phyloP scores from a whole-genome alignment of 768 basidiomycete species.

The Paxillus ammoniavirescens region DNA sequence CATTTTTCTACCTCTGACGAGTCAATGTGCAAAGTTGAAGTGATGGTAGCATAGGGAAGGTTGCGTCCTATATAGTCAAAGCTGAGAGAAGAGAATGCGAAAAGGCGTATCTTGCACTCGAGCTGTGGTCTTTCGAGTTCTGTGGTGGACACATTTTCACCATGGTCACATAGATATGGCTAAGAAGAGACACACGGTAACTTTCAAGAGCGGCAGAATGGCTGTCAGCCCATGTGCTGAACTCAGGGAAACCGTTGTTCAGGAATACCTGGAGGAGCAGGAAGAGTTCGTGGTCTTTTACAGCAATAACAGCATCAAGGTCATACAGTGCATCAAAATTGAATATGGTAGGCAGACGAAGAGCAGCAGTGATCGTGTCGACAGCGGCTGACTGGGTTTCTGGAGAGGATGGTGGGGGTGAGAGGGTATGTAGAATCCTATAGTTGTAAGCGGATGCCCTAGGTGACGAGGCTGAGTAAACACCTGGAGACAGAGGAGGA shows the following conservation, averaged over 20 bases:
- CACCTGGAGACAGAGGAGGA: background rate
- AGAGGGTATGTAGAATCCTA: conserved; percentile 57
- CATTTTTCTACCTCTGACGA: conserved; percentile 74
- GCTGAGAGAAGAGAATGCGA: conserved; percentile 75
- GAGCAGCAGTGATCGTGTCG: conserved; percentile 59
- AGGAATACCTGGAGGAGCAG: conserved; percentile 76
- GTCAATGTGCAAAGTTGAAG: conserved; percentile 63
- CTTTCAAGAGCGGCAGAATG: conserved; percentile 50
- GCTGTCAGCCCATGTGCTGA: conserved; percentile 54
- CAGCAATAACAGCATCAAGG: conserved; percentile 64
- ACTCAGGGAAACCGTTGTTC: conserved; percentile 59
- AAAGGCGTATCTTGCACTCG: conserved; percentile 76
- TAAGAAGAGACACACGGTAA: conserved; percentile 47
- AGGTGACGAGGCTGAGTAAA: conserved; percentile 1
- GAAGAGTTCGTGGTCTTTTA: conserved; percentile 70
- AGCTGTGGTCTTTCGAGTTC: conserved; percentile 58
- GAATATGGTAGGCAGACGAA: conserved; percentile 66
- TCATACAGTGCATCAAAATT: conserved; percentile 82
- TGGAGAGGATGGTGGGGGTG: conserved; percentile 54
- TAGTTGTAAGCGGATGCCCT: conserved; percentile 68
- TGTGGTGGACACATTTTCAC: conserved; percentile 21
- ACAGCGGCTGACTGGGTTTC: conserved; percentile 52
- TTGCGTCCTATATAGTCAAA: conserved; percentile 73
- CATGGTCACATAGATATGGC: background rate
- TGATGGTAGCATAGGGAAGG: conserved; percentile 69